A percentile compares a stretch with the other conserved stretches of the same genome.
Conservation (phyloP, 2,329 filamentous ascomycete genomes). For the Stachybotrys elegans region DNA sequence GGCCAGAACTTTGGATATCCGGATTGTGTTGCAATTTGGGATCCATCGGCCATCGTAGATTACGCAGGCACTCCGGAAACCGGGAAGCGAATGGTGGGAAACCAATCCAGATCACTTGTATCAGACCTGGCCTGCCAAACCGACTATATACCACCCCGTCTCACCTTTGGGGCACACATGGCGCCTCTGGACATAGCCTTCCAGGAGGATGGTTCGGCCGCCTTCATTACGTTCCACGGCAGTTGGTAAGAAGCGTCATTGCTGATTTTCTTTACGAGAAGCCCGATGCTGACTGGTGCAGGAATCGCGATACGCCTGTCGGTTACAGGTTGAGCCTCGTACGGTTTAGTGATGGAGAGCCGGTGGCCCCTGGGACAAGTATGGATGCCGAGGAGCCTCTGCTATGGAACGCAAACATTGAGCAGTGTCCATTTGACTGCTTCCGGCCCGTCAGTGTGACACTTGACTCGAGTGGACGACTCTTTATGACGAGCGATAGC, state of each 20-base stretch:
- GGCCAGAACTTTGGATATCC: slow-evolving; percentile 59
- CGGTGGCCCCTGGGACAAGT: slow-evolving; percentile 26
- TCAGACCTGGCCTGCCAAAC: slow-evolving; percentile 16
- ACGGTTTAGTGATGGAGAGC: slow-evolving; percentile 29
- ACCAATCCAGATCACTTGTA: slow-evolving; percentile 12
- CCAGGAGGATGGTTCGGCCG: slow-evolving; percentile 45
- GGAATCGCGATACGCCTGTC: slow-evolving; percentile 25
- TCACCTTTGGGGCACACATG: slow-evolving; percentile 43
- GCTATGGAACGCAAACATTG: slow-evolving; percentile 42
- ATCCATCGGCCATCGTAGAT: slow-evolving; percentile 23
- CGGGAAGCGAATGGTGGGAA: slow-evolving; percentile 17
- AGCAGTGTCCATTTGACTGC: slow-evolving; percentile 40
- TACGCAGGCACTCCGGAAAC: slow-evolving; percentile 23
- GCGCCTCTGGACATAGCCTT: slow-evolving; percentile 64
- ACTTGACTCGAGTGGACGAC: slow-evolving; percentile 31
- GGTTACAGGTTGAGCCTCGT: slow-evolving; percentile 36
- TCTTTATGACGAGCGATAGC: slow-evolving; percentile 49
- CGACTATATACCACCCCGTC: slow-evolving; percentile 13
- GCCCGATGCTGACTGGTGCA: slow-evolving; percentile 3
- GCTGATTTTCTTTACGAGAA: not conserved
- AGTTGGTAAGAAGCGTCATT: slow-evolving; percentile 37
- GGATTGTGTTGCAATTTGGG: slow-evolving; percentile 56
- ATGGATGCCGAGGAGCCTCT: slow-evolving; percentile 38
- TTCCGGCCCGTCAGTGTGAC: slow-evolving; percentile 48
- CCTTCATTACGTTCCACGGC: slow-evolving; percentile 59